Evolutionary conservation across 345 rosid species (phyloP), one percentile per base, ranked within the genome.

Genomic region (Eutrema yunnanense): DNA sequence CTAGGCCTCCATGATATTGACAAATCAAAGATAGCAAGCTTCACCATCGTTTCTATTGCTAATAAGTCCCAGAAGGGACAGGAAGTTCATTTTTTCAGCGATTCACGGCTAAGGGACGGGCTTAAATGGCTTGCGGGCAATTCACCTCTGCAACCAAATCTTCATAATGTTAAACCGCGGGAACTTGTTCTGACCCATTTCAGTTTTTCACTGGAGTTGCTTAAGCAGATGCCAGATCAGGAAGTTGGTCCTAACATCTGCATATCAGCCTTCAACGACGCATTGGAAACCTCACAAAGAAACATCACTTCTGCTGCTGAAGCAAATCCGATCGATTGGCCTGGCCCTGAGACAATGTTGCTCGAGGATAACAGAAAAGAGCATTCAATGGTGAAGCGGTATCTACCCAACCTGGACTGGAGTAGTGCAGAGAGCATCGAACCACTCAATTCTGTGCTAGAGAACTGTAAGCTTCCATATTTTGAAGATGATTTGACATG

Each of bases 71-170:
- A 76, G 40, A 59, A 27, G 40, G 82, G 82, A 65, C 62, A 53
- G 11, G 62, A 56, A 7, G 86, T 81, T 76, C 87, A 81, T 38
- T 95, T 92, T 84, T 88, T 87, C 80, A 87, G 90, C 34, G 92
- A 92, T 50, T 58, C 62, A 58, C 81, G 67, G 50, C 81, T 95
- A 64, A 82, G 91, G 75, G 86, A 86, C 58, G 99, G 99, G 63
- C 73, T 92, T 40, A 78, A 73, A 80, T 95, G 99, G 99, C 81
- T 95, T 66, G 98, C 97, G 42, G 80, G 82, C 53, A 80, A 76
- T 46, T 86, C 97, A 69, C 92, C 98, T 33, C 72, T 51, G 74
- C 99, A 92, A 69, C 92, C 96, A 54, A 77, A 75, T 65, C 80
- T 95, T 74, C 79, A 56, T 44, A 57, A 82, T 65, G 71, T 85